These are phyloP conservation scores for Schoenoplectus triqueter DNA, from an alignment of 202 grass and related monocot genomes.

Conservation along the genomic window DNA sequence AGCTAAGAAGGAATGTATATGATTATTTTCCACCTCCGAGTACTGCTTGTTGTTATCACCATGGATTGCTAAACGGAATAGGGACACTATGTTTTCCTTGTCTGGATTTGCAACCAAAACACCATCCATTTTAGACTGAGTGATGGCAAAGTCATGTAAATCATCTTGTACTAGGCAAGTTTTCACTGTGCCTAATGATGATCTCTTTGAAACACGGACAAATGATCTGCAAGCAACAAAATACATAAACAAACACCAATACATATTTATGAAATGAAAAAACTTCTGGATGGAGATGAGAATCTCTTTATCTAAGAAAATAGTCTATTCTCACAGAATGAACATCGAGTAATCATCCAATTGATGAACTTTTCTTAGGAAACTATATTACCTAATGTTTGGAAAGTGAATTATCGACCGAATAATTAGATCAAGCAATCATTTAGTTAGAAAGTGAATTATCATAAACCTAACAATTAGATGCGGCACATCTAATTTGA, in stretches of 20 bases:
- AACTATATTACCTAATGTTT: neutral
- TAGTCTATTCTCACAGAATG: neutral
- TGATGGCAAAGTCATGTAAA: neutral
- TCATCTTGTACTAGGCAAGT: neutral
- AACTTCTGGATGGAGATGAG: neutral
- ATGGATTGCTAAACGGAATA: neutral
- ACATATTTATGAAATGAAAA: neutral
- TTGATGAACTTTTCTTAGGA: neutral
- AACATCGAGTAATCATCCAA: too few species aligned
- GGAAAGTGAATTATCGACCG: neutral
- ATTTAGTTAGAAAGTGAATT: neutral
- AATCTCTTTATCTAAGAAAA: neutral
- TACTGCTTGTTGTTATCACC: neutral
- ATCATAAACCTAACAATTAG: neutral
- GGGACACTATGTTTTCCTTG: neutral
- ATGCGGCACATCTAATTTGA: neutral
- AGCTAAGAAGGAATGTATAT: conserved; percentile 9
- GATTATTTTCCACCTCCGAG: neutral
- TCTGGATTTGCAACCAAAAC: conserved; percentile 5
- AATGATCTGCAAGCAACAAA: conserved; percentile 5
- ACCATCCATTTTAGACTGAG: neutral
- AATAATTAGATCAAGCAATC: too few species aligned
- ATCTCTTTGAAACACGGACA: neutral
- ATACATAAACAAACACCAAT: neutral
- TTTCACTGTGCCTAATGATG: neutral